phyloP scores from a whole-genome alignment of 2,329 filamentous ascomycete species.

The Alternaria sp. region DNA sequence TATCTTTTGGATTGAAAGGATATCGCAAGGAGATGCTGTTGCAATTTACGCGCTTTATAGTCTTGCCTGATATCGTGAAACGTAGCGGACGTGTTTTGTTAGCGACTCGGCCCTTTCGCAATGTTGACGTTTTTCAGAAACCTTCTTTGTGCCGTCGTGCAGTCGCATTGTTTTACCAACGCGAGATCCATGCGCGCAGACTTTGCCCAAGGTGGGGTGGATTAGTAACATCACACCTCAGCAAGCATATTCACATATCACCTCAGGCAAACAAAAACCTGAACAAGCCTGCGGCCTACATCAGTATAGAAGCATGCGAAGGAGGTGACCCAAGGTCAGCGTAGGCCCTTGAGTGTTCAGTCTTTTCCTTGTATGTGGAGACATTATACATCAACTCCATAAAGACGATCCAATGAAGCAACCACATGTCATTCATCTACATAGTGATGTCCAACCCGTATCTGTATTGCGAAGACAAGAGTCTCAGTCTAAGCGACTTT shows the following conservation, averaged over 20 bases:
- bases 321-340: not conserved
- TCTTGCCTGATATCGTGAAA: not conserved
- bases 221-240: not conserved
- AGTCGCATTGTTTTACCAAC: not conserved
- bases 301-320: too few relatives aligned
- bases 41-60: not conserved
- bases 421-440: not conserved
- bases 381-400: too few relatives aligned
- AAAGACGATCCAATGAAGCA: not conserved
- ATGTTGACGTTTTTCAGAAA: not conserved
- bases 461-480: slow-evolving; percentile 47
- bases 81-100: not conserved
- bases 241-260: too few relatives aligned
- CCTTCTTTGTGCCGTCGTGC: not conserved
- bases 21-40: not conserved
- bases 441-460: slow-evolving; percentile 37
- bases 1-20: not conserved
- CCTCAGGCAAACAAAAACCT: too few relatives aligned
- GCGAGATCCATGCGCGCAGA: not conserved
- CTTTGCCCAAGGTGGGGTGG: not conserved
- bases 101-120: not conserved
- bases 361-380: too few relatives aligned
- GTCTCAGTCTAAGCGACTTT: slow-evolving; percentile 44
- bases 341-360: not conserved
- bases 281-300: too few relatives aligned